Base-by-base conservation (phyloP, 805 yeast genomes). In the Starmerella etchellsii region DNA sequence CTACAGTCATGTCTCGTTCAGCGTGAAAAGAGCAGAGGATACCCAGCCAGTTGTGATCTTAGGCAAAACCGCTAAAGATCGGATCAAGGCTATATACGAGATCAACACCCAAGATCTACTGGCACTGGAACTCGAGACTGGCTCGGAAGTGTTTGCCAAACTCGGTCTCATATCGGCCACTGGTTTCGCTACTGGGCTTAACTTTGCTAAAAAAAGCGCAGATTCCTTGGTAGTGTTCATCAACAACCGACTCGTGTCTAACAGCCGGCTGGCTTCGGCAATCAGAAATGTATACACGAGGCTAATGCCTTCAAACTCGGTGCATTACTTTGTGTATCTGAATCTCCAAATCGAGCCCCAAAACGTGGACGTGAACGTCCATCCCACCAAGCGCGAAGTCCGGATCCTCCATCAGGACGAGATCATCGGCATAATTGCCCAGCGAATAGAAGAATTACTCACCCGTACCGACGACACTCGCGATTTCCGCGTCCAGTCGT, bases 341-440 rank as follows among this genome's bases (percentile, higher is more conserved):
- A 68, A 81, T 36, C 56, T 91, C n/a, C 63, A 64, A 16, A 73
- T 91, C 2, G 64, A 68, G 19, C 81, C 95, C 1, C 62, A 61
- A 26, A 76, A 78, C 45, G 68, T 91, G 7, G 98, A 91, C 57
- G 97, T 91, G 14, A 91, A 91, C 56, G 78, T 91, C 13, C 98
- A 91, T 55, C 98, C 98, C 0, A 88, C 97, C 0, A 91, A 91
- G 52, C 69, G 88, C 43, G 96, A 88, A 53, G 96, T 91, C 2
- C 59, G 93, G 32, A 85, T 91, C 55, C 62, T 91, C 27, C 60
- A 75, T 56, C 96, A 91, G 52, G 91, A 80, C 34, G 96, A 87
- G 54, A 84, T 91, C 18, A 70, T 82, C 10, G 84, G 77, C 30
- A 51, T 54, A 27, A 66, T 87, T 2, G 66, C 78, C 25, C 57